Evolutionary conservation across 805 yeast species (phyloP), one percentile per base, ranked within the genome.

Genomic region (Nakazawaea holstii): DNA sequence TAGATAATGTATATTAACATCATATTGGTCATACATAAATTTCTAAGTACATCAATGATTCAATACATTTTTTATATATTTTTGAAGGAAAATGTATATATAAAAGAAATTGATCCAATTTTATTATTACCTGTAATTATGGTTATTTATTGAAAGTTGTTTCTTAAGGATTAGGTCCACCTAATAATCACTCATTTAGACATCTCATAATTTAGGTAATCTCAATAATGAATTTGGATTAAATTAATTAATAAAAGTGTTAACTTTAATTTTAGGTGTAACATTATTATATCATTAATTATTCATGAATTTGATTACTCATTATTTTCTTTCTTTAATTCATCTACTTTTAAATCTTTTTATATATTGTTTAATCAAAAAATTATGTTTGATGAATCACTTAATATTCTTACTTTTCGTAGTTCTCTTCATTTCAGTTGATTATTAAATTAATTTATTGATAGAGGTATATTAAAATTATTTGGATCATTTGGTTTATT

Each of bases 131-230:
- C 60, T 44, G 54, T 56, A 57, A 36, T 55, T 38, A 50, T 56
- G 59, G 59, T 39, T 56, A 56, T 52, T 31, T 57, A 37, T 39
- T 50, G 35, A 53, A 51, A 53, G 59, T 56, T 55, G 41, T 56
- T 39, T 57, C 52, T 48, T 44, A 52, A 51, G 57, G 58, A 32
- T 45, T 55, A 47, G 58, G 58, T 46, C 36, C 52, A 44, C 49
- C 54, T 42, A 48, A 54, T 49, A 48, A 51, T 50, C 49, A 51
- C 43, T 37, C 53, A 47, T 53, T 52, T 51, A 52, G 45, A 29
- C 53, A 52, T 46, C 58, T 41, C 49, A 54, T 54, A 55, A 54
- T 51, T 48, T 46, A 45, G 35, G 37, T 45, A 36, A 53, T 41
- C 46, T 52, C 32, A 57, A 55, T 38, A 51, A 55, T 45, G 57